These are phyloP conservation scores for Brassica cretica DNA, from an alignment of 345 rosid species.

Conservation along the genomic window DNA sequence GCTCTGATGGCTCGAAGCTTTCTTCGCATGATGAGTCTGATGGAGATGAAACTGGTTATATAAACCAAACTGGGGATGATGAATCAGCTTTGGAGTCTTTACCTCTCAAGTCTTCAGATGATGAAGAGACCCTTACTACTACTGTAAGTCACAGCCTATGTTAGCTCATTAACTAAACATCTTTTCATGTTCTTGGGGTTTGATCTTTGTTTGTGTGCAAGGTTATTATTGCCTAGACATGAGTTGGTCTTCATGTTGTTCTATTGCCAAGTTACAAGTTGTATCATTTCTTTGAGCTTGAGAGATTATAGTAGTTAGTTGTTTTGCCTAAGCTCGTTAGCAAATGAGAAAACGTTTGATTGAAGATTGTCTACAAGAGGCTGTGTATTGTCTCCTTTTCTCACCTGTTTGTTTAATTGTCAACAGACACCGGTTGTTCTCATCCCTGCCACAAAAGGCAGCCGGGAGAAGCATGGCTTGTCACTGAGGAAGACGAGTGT, in stretches of 20 bases:
- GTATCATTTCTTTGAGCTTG: background rate
- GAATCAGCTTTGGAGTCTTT: constrained; percentile 28
- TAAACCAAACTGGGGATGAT: constrained; percentile 38
- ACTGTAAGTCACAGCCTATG: constrained; percentile 38
- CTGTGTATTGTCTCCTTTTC: background rate
- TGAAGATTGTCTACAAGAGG: background rate
- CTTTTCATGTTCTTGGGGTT: background rate
- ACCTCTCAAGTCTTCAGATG: constrained; percentile 35
- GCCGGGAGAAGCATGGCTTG: constrained; percentile 64
- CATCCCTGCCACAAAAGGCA: constrained; percentile 81
- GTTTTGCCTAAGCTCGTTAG: constrained; percentile 1
- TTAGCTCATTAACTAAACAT: background rate
- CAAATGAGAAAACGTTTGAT: background rate
- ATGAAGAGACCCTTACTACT: constrained; percentile 40
- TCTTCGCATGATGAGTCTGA: constrained; percentile 38
- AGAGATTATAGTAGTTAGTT: background rate
- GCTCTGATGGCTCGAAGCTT: constrained; percentile 27
- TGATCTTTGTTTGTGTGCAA: background rate
- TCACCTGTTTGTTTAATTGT: constrained; percentile 4
- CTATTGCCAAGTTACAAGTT: background rate
- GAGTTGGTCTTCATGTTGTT: background rate
- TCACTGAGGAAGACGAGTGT: constrained; percentile 51
- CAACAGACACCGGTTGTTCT: constrained; percentile 49
- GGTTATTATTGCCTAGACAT: background rate
- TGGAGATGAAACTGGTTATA: constrained; percentile 43